Base-by-base conservation (phyloP, 2,329 filamentous ascomycete genomes). In the Fonsecaea pugnacius region DNA sequence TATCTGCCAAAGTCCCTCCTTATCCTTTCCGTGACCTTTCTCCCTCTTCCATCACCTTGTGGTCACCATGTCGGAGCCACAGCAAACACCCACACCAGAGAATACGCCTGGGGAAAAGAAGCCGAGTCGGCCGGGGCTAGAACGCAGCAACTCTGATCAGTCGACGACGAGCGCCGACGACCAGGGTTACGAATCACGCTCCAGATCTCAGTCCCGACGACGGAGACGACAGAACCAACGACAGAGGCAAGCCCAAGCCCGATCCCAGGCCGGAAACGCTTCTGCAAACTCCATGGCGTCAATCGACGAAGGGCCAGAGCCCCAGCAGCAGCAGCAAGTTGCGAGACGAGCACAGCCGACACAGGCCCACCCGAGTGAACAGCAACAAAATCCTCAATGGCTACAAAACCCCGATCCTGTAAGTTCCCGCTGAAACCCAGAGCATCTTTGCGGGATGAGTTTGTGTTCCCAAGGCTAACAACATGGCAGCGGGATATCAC, bases 401-500 rank as follows among this genome's bases (percentile, higher is more conserved):
- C 61, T 70, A 38, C 64, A 68, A 52, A 69, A 71, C 65, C 58
- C 67, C 32, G 54, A 65, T 53, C 58, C 69, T 43, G 38, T 43
- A 43, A 43, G 38, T 43, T 3, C n/a, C 38, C 6, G 38, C n/a
- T 43, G 38, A 43, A 16, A 18, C 6, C 14, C 10, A 6, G 10
- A 12, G 2, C 36, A 36, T 14, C 33, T 36, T 14, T 36, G n/a
- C 33, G 3, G 1, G 1, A 36, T 1, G 9, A 36, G 33, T 36
- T 14, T 36, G 8, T 36, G 33, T 36, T 36, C 33, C 1, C 3
- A 43, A 43, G n/a, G 16, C 38, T 43, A 21, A 43, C 38, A 18
- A 18, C 16, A 43, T 6, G 5, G 16, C 12, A 43, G n/a, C 54
- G 58, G 82, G 72, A 82, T 81, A 69, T 82, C 79, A 83, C 81